phyloP scores from a whole-genome alignment of 768 basidiomycete species.

The Mycena galericulata region DNA sequence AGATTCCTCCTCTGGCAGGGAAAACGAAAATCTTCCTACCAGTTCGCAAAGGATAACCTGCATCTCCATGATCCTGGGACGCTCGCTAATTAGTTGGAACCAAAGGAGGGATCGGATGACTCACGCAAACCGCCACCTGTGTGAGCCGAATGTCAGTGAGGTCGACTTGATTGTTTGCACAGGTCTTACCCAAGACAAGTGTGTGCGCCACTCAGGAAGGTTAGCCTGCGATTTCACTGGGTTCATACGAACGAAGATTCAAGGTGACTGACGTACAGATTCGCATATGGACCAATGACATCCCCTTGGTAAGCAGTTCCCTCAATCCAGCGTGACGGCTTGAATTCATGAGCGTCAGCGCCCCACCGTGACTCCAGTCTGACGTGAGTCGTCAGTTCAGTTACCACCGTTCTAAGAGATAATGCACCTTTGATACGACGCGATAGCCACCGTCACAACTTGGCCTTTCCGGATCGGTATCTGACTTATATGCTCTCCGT shows the following conservation, averaged over 20 bases:
- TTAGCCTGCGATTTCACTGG: not conserved
- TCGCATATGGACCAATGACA: slow-evolving; percentile 22
- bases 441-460: not conserved
- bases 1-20: too few relatives aligned
- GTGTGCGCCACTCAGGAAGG: slow-evolving; percentile 19
- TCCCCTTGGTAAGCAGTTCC: slow-evolving; percentile 18
- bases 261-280: slow-evolving; percentile 13
- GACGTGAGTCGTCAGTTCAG: not conserved
- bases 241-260: not conserved
- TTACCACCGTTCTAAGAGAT: slow-evolving; percentile 7
- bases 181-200: slow-evolving; percentile 22
- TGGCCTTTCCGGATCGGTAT: slow-evolving; percentile 27
- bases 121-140: slow-evolving; percentile 25
- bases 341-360: slow-evolving; percentile 16
- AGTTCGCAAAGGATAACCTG: slow-evolving; percentile 20
- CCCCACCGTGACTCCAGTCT: slow-evolving; percentile 29
- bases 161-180: too few relatives aligned
- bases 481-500: not conserved
- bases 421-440: slow-evolving; percentile 18
- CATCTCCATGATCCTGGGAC: slow-evolving; percentile 20
- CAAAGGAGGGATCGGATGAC: not conserved
- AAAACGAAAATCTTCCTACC: slow-evolving; percentile 14
- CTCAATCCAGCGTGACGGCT: slow-evolving; percentile 21
- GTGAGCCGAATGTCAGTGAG: not conserved
- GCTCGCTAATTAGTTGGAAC: not conserved